Base-by-base conservation (phyloP, 2,329 filamentous ascomycete genomes). In the Cordyceps farinosa region DNA sequence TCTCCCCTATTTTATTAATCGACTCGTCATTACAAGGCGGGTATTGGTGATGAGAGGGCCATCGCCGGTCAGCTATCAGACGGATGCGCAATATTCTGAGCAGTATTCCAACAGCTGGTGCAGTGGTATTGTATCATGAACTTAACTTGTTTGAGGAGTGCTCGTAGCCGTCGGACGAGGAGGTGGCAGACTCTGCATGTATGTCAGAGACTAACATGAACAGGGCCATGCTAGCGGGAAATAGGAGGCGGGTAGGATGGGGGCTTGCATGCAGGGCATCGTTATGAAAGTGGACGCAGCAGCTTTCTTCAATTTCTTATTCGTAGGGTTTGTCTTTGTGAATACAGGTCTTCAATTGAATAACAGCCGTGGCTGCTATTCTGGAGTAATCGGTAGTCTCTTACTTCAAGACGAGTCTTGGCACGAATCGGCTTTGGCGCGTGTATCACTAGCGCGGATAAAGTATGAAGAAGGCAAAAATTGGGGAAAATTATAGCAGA, bases 241-340 rank as follows among this genome's bases (percentile, higher is more conserved):
- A 48, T 9, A 48, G 9, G 42, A 58, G 42, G 34, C 42, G 3
- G 8, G 52, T n/a, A 27, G 13, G 42, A 38, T 17, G 32, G 55
- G 13, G 55, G 30, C 55, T 56, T 45, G 30, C 55, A 57, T 45
- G 51, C 51, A 54, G 51, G 47, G 36, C 51, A 53, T 40, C 40
- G 51, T 29, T 27, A 30, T 50, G 47, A 32, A 50, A 30, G 47
- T 50, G 47, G 47, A 32, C 47, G 47, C 47, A 15, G 34, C 51
- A 54, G 27, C 6, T 54, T 11, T 15, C 30, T 40, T 54, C 38
- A 22, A 22, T 1, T 22, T 22, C 22, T 22, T 22, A 22, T 22
- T 22, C 22, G 22, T 22, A 22, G 22, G 22, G 22, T 22, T 22
- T 22, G 22, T 22, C 22, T 22, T 22, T 22, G 22, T 22, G 22